Conservation (phyloP, 108 stramenopile genomes). For the Stephanodiscus triporus region DNA sequence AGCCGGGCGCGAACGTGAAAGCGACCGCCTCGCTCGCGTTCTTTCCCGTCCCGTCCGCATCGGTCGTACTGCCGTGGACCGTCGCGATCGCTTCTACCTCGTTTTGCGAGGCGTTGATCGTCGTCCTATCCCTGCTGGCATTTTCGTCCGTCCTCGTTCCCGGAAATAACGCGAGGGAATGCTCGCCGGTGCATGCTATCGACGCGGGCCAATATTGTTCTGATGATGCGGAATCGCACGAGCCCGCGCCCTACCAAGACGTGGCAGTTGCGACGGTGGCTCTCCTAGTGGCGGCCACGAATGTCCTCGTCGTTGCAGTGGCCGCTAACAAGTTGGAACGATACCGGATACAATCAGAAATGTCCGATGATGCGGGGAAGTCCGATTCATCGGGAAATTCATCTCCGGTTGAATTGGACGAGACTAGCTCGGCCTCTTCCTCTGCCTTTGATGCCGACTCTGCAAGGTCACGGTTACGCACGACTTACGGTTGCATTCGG, state of each 20-base stretch:
- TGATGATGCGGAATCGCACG: too few relatives aligned
- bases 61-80: slow-evolving; percentile 18
- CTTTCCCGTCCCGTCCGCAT: slow-evolving; percentile 10
- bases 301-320: neutral
- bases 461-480: neutral
- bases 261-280: neutral
- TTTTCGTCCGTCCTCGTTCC: neutral
- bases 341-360: neutral
- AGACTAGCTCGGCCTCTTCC: neutral
- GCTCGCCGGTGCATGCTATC: neutral
- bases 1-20: neutral
- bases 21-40: neutral
- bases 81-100: slow-evolving; percentile 38
- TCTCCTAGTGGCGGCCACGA: slow-evolving; percentile 7
- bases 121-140: slow-evolving; percentile 22
- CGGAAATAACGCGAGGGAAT: slow-evolving; percentile 4
- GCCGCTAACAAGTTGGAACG: slow-evolving; percentile 12
- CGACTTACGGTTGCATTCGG: neutral
- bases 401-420: neutral
- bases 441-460: neutral
- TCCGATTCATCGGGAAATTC: neutral
- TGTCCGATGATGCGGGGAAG: neutral
- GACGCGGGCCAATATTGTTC: neutral
- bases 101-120: slow-evolving; percentile 19
- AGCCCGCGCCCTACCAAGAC: too few relatives aligned